Conservation (phyloP, 2,329 filamentous ascomycete species). For the Cladophialophora psammophila region DNA sequence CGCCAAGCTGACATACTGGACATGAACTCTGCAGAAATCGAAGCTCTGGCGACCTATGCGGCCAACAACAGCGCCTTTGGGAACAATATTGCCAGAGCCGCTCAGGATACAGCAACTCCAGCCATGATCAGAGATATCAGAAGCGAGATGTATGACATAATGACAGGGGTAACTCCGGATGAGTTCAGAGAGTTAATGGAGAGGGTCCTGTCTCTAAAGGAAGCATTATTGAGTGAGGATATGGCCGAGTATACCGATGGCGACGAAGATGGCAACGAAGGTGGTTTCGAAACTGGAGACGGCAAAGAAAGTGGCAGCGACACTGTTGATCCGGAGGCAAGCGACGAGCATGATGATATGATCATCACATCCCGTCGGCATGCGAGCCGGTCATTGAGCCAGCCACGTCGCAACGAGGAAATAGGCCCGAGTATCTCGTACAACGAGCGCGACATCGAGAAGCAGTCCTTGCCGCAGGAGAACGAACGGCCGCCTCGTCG, state of each 20-base stretch:
- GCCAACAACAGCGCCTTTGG: neutral
- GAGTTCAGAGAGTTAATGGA: slow-evolving; percentile 1
- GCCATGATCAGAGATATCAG: slow-evolving; percentile 16
- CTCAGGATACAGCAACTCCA: slow-evolving; percentile 7
- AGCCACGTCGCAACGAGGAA: neutral
- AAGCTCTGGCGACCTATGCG: slow-evolving; percentile 2
- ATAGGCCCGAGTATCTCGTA: too few relatives aligned
- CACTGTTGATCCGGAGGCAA: neutral
- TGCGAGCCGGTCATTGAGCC: neutral
- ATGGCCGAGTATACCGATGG: neutral
- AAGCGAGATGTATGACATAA: slow-evolving; percentile 2
- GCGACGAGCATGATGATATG: neutral
- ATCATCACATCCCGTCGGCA: neutral
- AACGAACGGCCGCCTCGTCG: too few relatives aligned
- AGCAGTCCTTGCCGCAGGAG: too few relatives aligned
- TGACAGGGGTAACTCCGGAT: neutral
- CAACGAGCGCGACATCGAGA: too few relatives aligned
- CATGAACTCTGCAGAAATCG: slow-evolving; percentile 1
- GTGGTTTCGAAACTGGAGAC: neutral
- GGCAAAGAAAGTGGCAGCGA: neutral
- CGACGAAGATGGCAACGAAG: neutral
- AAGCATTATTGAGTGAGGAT: neutral
- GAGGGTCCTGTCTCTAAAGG: neutral
- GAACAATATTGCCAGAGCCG: neutral
- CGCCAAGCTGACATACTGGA: slow-evolving; percentile 15